A percentile compares a stretch with the other conserved stretches of the same genome.
Evolutionary conservation across 805 yeast species (phyloP).

Genomic region (Danielia reshetovae): DNA sequence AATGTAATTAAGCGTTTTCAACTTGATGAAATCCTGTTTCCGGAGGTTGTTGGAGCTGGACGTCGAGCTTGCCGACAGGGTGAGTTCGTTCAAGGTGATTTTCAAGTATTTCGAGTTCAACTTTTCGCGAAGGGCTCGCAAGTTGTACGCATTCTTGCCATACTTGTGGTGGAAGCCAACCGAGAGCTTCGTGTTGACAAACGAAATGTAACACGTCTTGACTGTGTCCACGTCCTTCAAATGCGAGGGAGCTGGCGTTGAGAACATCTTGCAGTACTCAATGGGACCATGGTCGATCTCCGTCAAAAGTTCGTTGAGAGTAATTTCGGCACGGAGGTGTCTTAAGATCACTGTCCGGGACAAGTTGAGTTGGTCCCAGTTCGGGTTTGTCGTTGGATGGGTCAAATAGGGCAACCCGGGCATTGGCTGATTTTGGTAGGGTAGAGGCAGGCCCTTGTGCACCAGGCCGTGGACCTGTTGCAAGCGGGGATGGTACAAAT

Average conservation of each 20-base stretch:
- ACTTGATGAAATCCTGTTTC: constrained; percentile 33
- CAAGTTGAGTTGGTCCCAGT: constrained; percentile 32
- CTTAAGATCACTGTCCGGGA: constrained; percentile 34
- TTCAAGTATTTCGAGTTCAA: constrained; percentile 28
- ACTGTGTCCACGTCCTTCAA: constrained; percentile 17
- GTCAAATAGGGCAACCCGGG: constrained; percentile 14
- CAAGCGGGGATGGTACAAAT: constrained; percentile 2
- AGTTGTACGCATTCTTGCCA: constrained; percentile 22
- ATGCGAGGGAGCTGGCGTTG: constrained; percentile 28
- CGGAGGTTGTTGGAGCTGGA: constrained; percentile 2
- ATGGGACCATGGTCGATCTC: constrained; percentile 56
- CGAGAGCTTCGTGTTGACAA: constrained; percentile 32
- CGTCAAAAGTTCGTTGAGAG: constrained; percentile 36
- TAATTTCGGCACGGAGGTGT: constrained; percentile 23
- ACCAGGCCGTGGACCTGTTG: neutral
- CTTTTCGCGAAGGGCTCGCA: constrained; percentile 20
- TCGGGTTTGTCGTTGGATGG: constrained; percentile 13
- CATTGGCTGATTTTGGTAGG: constrained; percentile 2
- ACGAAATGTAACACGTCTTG: constrained; percentile 34
- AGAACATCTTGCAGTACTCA: constrained; percentile 49
- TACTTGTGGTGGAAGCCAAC: constrained; percentile 31
- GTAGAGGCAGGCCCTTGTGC: neutral
- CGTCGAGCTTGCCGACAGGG: constrained; percentile 4
- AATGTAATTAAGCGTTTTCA: constrained; percentile 39
- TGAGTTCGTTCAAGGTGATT: constrained; percentile 25